A percentile compares a stretch with the other conserved stretches of the same genome.
These are phyloP conservation scores for Tympanopsis confertula DNA, from an alignment of 2,329 filamentous ascomycete genomes.

Conservation along the genomic window DNA sequence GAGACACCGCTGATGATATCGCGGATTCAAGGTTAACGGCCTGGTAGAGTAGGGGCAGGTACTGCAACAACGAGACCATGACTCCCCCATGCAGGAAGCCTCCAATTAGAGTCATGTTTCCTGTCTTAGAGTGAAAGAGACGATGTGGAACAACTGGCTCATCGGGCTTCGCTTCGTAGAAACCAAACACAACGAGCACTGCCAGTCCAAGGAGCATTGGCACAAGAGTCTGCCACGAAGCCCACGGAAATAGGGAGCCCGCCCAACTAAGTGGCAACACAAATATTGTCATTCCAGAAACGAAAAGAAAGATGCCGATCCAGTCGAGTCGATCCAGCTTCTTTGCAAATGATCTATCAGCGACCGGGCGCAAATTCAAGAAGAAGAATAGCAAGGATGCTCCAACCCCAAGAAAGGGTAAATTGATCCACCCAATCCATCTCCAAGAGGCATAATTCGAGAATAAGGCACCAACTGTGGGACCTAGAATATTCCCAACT, in stretches of 20 bases:
- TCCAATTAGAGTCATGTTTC: constrained; percentile 9
- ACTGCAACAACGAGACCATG: constrained; percentile 15
- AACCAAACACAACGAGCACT: constrained; percentile 12
- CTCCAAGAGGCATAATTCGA: constrained; percentile 10
- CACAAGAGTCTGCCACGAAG: constrained; percentile 17
- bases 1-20: constrained; percentile 12
- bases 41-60: constrained; percentile 20
- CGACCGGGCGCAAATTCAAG: constrained; percentile 7
- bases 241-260: constrained; percentile 17
- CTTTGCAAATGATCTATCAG: background rate
- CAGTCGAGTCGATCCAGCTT: constrained; percentile 16
- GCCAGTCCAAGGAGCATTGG: constrained; percentile 16
- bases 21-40: constrained; percentile 15
- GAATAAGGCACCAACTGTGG: constrained; percentile 14
- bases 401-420: constrained; percentile 15
- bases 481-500: constrained; percentile 13
- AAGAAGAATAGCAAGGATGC: constrained; percentile 11
- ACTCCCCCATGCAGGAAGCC: constrained; percentile 18
- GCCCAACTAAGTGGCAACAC: constrained; percentile 20
- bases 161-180: constrained; percentile 15
- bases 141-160: constrained; percentile 17
- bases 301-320: constrained; percentile 15
- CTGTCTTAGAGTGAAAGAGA: constrained; percentile 14
- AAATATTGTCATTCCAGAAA: constrained; percentile 11
- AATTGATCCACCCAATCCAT: constrained; percentile 23